phyloP scores from a whole-genome alignment of 495 filamentous ascomycete genomes.

The Friedmanniomyces simplex region DNA sequence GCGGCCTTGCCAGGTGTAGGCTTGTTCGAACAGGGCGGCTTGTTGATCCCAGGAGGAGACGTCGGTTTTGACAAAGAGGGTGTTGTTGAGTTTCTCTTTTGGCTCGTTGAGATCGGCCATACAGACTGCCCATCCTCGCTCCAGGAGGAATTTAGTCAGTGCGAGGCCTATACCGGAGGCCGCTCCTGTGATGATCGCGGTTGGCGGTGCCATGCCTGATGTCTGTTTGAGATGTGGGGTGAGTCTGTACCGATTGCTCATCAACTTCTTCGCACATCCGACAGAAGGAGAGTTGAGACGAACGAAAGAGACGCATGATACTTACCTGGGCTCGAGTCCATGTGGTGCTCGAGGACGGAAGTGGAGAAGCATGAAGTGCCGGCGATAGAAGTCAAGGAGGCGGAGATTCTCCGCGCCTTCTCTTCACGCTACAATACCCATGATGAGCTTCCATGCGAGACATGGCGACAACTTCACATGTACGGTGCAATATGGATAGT shows the following conservation, averaged over 20 bases:
- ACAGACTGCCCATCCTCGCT: constrained; percentile 29
- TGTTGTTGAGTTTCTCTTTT: constrained; percentile 12
- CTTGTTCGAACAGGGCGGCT: constrained; percentile 32
- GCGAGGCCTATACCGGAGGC: constrained; percentile 39
- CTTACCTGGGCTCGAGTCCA: not conserved
- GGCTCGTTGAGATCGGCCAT: constrained; percentile 37
- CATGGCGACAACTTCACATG: too few relatives aligned
- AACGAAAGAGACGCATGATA: not conserved
- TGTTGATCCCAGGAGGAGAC: constrained; percentile 33
- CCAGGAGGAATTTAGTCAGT: constrained; percentile 32
- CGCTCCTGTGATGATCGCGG: constrained; percentile 35
- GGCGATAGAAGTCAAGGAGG: not conserved
- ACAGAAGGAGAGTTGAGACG: not conserved
- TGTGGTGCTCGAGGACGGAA: not conserved
- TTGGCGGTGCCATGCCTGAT: constrained; percentile 12
- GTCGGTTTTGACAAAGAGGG: constrained; percentile 30
- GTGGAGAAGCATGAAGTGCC: not conserved
- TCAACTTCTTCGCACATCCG: not conserved
- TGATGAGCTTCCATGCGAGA: too few relatives aligned
- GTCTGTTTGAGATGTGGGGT: too few relatives aligned
- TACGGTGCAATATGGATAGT: too few relatives aligned
- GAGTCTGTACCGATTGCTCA: too few relatives aligned
- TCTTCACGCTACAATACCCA: too few relatives aligned
- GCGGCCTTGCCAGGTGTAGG: constrained; percentile 29
- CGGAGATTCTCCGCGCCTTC: not conserved